Conservation (phyloP, 768 basidiomycete species). For the Pisolithus marmoratus region DNA sequence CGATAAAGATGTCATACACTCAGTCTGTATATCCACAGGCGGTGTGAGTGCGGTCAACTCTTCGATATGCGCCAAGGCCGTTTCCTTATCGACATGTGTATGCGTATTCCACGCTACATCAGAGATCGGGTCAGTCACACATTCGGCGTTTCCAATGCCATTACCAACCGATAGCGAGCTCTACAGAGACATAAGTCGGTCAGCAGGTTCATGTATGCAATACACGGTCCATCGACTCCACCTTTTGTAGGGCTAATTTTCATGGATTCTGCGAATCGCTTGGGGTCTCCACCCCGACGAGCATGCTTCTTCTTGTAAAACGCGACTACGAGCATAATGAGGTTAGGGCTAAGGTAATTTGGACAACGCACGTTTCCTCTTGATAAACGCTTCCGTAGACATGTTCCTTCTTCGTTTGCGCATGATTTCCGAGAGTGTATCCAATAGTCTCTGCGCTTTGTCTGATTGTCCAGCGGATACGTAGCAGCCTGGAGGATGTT, state of each 20-base stretch:
- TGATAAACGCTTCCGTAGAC: constrained; percentile 72
- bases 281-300: constrained; percentile 46
- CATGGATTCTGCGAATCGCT: constrained; percentile 47
- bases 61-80: constrained; percentile 56
- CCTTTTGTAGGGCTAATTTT: constrained; percentile 69
- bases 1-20: too few relatives aligned
- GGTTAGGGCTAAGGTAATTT: background rate
- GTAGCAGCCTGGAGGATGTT: constrained; percentile 46
- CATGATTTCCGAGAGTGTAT: constrained; percentile 53
- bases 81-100: constrained; percentile 45
- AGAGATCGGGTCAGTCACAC: constrained; percentile 32
- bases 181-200: constrained; percentile 1
- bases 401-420: constrained; percentile 60
- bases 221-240: constrained; percentile 18
- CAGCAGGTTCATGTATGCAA: background rate
- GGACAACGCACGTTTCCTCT: constrained; percentile 53
- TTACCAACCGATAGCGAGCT: too few relatives aligned
- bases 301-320: constrained; percentile 70
- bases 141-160: constrained; percentile 35
- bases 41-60: constrained; percentile 49
- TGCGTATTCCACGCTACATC: constrained; percentile 74
- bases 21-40: constrained; percentile 23
- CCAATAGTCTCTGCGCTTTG: constrained; percentile 56
- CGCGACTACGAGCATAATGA: constrained; percentile 40
- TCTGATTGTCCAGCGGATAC: constrained; percentile 47